Base-by-base conservation (phyloP, 2,329 filamentous ascomycete species). In the Aureobasidium sp. region DNA sequence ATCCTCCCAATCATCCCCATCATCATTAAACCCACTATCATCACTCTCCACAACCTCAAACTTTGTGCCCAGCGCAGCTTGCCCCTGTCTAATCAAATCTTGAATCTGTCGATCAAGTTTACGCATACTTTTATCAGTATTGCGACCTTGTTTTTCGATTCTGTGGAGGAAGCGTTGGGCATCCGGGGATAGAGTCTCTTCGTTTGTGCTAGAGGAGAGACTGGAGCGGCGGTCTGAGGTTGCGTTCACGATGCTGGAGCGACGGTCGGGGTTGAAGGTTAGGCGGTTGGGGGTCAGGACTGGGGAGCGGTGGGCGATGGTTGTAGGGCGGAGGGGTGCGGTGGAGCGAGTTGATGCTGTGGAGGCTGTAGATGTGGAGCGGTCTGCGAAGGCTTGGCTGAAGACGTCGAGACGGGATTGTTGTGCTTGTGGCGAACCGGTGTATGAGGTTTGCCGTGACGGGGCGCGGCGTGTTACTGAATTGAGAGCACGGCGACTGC, bases 31-130 rank as follows among this genome's bases (percentile, higher is more conserved):
- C 43, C 54, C 66, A 16, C 55, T 25, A 45, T 66, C 63, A 7
- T 58, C 50, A 43, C 71, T 74, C 47, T 82, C 79, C n/a, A n/a
- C n/a, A 10, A 78, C 69, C 36, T 80, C 77, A 33, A 81, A 73
- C 66, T 79, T 83, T 25, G 78, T 82, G 9, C 82, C 95, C 23
- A 99, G 80, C 2, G 96, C 96, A 77, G 96, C 92, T 71, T 91
- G 91, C 0, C 95, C 96, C 78, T 98, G 91, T 2, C 90, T 86
- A 64, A 99, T 97, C 92, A 99, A 94, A 40, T 91, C 92, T 74
- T 92, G 88, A 55, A 98, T 82, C 71, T 92, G 89, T 55, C 88
- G 85, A 75, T 96, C 97, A 78, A 98, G 90, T 31, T 91, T 88
- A 56, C 89, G 90, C 71, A 98, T 91, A 61, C 91, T 90, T 50